Conservation (phyloP, 164 flowering plant genomes). For the Kingdonia uniflora region DNA sequence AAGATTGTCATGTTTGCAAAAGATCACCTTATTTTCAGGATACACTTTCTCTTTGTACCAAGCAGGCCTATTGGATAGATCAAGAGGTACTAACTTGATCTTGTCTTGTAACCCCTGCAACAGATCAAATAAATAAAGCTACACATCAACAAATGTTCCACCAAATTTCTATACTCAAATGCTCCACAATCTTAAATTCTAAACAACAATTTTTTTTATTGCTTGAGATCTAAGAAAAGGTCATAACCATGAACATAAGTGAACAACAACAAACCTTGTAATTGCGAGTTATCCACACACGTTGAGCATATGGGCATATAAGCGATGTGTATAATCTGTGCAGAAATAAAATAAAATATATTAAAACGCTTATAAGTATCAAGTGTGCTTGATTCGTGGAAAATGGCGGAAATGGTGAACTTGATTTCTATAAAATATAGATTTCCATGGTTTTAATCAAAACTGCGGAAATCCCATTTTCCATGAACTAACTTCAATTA, state of each 20-base stretch:
- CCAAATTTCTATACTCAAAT: too few species aligned
- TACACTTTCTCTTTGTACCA: constrained; percentile 94
- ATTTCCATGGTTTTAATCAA: too few species aligned
- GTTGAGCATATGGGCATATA: constrained; percentile 76
- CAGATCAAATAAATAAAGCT: neutral
- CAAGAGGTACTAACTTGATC: constrained; percentile 59
- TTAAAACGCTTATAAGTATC: neutral
- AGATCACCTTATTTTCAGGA: constrained; percentile 51
- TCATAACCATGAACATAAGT: neutral
- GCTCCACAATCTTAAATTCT: too few species aligned
- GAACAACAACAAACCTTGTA: constrained; percentile 45
- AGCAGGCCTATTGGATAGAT: constrained; percentile 57
- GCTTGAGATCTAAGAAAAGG: too few species aligned
- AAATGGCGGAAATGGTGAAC: too few species aligned
- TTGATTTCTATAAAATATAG: too few species aligned
- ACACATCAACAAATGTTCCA: too few species aligned
- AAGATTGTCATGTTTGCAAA: neutral
- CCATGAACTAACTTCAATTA: too few species aligned
- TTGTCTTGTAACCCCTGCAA: constrained; percentile 64
- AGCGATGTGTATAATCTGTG: constrained; percentile 64
- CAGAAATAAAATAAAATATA: neutral
- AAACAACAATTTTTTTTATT: too few species aligned
- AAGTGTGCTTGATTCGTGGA: too few species aligned
- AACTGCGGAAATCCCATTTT: too few species aligned
- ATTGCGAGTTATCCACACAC: constrained; percentile 72